Evolutionary conservation across 257 asterid genomes (phyloP).

Genomic region (Plantago ovata): DNA sequence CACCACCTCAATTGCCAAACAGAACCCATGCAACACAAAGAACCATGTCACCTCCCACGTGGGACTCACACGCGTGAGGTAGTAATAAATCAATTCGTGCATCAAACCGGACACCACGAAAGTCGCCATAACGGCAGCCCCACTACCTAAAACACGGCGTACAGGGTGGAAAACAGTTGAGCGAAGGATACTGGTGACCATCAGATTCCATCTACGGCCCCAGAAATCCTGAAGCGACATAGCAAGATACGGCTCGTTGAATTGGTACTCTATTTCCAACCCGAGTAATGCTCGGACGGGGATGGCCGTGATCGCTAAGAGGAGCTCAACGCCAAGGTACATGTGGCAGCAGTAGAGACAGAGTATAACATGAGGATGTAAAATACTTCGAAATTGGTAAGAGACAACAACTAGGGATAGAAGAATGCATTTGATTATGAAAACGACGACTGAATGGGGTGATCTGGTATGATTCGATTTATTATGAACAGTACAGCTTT

Average conservation of each 20-base stretch:
- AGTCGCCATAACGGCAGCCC: conserved; percentile 36
- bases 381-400: conserved; percentile 8
- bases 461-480: not conserved
- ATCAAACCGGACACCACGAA: conserved; percentile 71
- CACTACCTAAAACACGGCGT: conserved; percentile 14
- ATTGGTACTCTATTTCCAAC: conserved; percentile 56
- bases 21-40: conserved; percentile 58
- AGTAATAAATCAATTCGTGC: conserved; percentile 63
- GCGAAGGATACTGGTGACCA: conserved; percentile 43
- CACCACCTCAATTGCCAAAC: conserved; percentile 37
- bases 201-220: conserved; percentile 75
- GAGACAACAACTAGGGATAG: conserved; percentile 10
- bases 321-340: conserved; percentile 40
- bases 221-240: conserved; percentile 77
- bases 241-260: conserved; percentile 63
- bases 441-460: too few species aligned
- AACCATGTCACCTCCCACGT: conserved; percentile 83
- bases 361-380: conserved; percentile 27
- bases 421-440: conserved; percentile 23
- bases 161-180: conserved; percentile 53
- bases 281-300: conserved; percentile 44
- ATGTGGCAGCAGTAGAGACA: conserved; percentile 32
- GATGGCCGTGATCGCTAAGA: conserved; percentile 30
- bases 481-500: conserved; percentile 2
- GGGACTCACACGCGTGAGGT: conserved; percentile 45